Conservation (phyloP, 1,284 basidiomycete species). For the Ustilago shanxiensis region DNA sequence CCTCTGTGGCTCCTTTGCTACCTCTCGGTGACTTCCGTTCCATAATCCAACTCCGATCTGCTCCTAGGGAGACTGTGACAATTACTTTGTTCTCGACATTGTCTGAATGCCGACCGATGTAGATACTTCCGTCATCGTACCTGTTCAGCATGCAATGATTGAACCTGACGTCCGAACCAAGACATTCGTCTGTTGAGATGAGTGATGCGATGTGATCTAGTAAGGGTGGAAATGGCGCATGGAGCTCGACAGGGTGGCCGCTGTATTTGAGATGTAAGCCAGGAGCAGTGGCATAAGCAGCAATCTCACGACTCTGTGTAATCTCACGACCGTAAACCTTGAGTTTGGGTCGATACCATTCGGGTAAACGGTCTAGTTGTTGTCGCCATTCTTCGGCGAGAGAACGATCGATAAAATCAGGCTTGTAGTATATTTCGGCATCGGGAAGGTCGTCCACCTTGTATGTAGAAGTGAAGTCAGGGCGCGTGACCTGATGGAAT, state of each 20-base stretch:
- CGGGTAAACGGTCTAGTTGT: conserved; percentile 67
- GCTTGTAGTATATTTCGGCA: conserved; percentile 71
- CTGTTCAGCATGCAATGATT: conserved; percentile 75
- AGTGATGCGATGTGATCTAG: conserved; percentile 70
- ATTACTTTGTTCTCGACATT: conserved; percentile 72
- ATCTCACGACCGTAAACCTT: conserved; percentile 74
- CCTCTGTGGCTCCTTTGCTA: not conserved
- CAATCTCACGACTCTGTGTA: conserved; percentile 72
- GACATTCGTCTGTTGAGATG: conserved; percentile 67
- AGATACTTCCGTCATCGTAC: conserved; percentile 73
- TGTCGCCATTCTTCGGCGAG: conserved; percentile 71
- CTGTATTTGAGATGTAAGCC: conserved; percentile 72
- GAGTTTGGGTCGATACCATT: conserved; percentile 73
- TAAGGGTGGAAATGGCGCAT: conserved; percentile 72
- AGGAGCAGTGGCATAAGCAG: conserved; percentile 68
- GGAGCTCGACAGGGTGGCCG: conserved; percentile 69
- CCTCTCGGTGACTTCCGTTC: conserved; percentile 44
- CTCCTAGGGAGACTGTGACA: conserved; percentile 73
- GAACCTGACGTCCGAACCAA: conserved; percentile 72
- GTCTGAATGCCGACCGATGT: conserved; percentile 72
- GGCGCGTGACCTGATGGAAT: conserved; percentile 44
- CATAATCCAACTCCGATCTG: conserved; percentile 73
- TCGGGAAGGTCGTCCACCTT: conserved; percentile 54
- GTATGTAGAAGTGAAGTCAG: conserved; percentile 32
- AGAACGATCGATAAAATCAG: conserved; percentile 69